phyloP scores from a whole-genome alignment of 129 eudicot species.

The Solidago caesia region DNA sequence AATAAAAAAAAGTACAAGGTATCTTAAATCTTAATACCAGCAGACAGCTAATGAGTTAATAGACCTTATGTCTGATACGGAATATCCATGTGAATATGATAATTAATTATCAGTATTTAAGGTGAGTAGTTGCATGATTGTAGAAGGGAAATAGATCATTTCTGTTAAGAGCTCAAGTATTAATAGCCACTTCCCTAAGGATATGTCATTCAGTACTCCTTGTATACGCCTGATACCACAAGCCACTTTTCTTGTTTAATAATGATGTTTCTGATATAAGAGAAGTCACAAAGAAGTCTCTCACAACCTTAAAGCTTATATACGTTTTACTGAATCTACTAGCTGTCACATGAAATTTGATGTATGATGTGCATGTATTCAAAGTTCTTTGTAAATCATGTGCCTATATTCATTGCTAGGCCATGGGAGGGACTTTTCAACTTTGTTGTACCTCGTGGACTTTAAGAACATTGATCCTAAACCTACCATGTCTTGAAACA shows the following conservation, averaged over 20 bases:
- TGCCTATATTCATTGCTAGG: neutral
- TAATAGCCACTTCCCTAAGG: neutral
- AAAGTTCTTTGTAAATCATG: neutral
- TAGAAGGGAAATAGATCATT: neutral
- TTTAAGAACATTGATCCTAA: neutral
- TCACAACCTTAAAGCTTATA: neutral
- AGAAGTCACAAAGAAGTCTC: neutral
- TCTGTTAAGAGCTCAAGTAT: constrained; percentile 3
- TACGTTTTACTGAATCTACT: neutral
- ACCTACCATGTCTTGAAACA: constrained; percentile 2
- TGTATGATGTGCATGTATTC: neutral
- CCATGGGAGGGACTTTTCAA: too few relatives aligned
- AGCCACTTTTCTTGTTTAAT: neutral
- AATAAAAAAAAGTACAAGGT: too few relatives aligned
- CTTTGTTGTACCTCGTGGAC: neutral
- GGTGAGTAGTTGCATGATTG: neutral
- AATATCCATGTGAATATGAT: neutral
- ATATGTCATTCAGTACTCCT: neutral
- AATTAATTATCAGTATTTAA: neutral
- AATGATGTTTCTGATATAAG: neutral
- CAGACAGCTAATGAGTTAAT: neutral
- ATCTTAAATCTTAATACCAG: too few relatives aligned
- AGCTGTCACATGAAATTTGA: neutral
- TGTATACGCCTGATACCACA: neutral
- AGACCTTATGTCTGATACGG: neutral